Conservation (phyloP, 1,139 yeast species). For the Geotrichum candidum region DNA sequence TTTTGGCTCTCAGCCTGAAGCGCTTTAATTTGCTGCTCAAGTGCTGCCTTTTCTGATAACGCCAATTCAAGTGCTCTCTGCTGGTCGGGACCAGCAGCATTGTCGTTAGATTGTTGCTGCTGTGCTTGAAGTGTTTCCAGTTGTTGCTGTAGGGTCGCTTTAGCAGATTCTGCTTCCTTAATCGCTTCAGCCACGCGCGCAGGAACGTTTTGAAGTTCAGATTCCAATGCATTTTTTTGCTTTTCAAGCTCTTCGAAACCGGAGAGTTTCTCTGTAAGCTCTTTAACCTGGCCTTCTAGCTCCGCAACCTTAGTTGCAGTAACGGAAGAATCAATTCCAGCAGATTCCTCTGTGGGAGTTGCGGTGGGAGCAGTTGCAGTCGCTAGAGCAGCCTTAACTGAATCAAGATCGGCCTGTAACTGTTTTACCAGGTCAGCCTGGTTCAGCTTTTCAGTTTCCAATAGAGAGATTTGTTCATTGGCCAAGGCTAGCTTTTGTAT, state of each 20-base stretch:
- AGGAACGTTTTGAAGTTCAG: background rate
- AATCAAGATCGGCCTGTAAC: background rate
- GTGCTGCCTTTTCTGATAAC: background rate
- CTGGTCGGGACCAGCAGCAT: background rate
- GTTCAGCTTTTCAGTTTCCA: background rate
- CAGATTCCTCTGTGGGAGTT: background rate
- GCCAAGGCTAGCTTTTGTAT: background rate
- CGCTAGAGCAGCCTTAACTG: background rate
- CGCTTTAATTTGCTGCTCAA: background rate
- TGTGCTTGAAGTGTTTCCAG: background rate
- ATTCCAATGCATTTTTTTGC: background rate
- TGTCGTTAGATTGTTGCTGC: background rate
- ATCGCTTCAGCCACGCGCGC: background rate
- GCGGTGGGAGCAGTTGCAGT: background rate
- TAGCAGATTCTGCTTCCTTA: background rate
- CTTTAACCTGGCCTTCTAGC: background rate
- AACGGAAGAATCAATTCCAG: background rate
- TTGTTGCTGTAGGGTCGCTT: background rate
- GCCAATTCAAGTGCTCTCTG: constrained; percentile 1
- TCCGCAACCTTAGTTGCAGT: background rate
- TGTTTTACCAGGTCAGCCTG: background rate
- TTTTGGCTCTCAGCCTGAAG: background rate
- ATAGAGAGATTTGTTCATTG: background rate
- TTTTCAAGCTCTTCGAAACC: background rate
- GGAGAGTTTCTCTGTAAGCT: background rate